A percentile compares a stretch with the other conserved stretches of the same genome.
Conservation (phyloP, 2,329 filamentous ascomycete genomes). For the Colletotrichum sp. region DNA sequence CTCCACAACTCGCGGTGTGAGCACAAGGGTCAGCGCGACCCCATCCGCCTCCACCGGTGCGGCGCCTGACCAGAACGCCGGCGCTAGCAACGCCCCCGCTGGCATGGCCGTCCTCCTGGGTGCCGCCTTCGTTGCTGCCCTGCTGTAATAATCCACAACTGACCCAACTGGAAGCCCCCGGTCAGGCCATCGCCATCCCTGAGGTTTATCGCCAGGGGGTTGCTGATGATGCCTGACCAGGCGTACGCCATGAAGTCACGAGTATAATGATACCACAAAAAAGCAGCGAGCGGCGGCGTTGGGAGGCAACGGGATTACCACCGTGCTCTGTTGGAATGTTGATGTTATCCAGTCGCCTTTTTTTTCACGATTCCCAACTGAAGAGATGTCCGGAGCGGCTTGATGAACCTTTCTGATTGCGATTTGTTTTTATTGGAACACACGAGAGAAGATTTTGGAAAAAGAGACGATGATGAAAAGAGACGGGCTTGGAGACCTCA, state of each 20-base stretch:
- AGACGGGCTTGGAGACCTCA: conserved; percentile 5
- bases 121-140: conserved; percentile 18
- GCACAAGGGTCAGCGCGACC: neutral
- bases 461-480: neutral
- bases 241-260: conserved; percentile 20
- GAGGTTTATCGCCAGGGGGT: neutral
- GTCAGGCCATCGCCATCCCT: neutral
- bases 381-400: conserved; percentile 15
- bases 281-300: neutral
- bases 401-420: conserved; percentile 8
- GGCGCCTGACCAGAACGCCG: neutral
- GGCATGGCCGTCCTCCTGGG: conserved; percentile 16
- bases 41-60: neutral
- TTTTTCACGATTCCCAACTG: conserved; percentile 18
- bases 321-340: conserved; percentile 23
- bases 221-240: neutral
- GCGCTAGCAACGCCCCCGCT: conserved; percentile 6
- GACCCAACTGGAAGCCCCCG: conserved; percentile 17
- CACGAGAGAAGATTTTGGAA: neutral
- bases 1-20: neutral
- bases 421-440: neutral
- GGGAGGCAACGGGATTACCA: neutral
- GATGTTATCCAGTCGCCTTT: conserved; percentile 6
- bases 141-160: conserved; percentile 15
- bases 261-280: conserved; percentile 13